phyloP scores from a whole-genome alignment of 2,329 filamentous ascomycete species.

The Botrytis aclada region DNA sequence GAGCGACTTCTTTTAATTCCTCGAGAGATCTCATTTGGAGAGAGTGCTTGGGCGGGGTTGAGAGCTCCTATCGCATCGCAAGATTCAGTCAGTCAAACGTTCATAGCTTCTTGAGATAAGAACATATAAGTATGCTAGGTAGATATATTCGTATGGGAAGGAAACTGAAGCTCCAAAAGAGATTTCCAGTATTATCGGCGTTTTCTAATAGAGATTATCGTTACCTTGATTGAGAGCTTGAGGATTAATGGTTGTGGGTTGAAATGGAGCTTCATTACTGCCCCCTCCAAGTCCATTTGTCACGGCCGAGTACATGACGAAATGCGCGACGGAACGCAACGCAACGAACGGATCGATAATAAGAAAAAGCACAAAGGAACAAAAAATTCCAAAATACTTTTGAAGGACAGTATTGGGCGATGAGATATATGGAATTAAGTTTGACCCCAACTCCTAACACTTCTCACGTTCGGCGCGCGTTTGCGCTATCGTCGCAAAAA shows the following conservation, averaged over 20 bases:
- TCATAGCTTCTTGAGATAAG: slow-evolving; percentile 1
- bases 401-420: not conserved
- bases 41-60: slow-evolving; percentile 42
- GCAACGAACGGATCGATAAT: not conserved
- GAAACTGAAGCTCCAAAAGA: not conserved
- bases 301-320: slow-evolving; percentile 22
- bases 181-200: not conserved
- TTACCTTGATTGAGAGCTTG: slow-evolving; percentile 21
- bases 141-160: not conserved
- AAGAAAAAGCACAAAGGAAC: not conserved
- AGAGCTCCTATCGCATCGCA: slow-evolving; percentile 29
- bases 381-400: not conserved
- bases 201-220: not conserved
- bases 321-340: slow-evolving; percentile 9
- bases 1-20: slow-evolving; percentile 79
- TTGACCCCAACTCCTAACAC: not conserved
- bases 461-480: slow-evolving; percentile 18
- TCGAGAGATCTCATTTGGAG: slow-evolving; percentile 57
- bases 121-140: not conserved
- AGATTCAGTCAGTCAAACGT: slow-evolving; percentile 1
- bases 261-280: slow-evolving; percentile 17
- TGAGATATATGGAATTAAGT: not conserved
- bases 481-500: slow-evolving; percentile 21
- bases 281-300: slow-evolving; percentile 21
- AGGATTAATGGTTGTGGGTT: slow-evolving; percentile 20